Conservation (phyloP, 228 moss, liverwort and hornwort genomes). For the Sphagnum fallax region DNA sequence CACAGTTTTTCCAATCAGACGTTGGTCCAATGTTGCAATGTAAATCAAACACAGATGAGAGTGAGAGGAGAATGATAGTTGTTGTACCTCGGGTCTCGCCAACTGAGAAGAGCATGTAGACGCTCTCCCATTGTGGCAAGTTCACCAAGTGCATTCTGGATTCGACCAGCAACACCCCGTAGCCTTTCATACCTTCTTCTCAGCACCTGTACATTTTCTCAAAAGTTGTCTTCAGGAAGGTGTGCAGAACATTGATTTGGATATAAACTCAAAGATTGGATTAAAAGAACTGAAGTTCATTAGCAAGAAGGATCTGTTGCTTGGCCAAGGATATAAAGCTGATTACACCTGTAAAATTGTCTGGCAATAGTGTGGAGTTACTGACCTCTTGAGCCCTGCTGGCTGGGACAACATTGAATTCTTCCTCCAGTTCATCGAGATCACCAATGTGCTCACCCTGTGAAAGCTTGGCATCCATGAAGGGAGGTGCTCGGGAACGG, state of each 20-base stretch:
- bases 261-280: neutral
- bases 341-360: neutral
- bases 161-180: constrained; percentile 50
- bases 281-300: neutral
- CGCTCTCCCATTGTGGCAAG: constrained; percentile 55
- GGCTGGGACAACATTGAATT: constrained; percentile 84
- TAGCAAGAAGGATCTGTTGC: neutral
- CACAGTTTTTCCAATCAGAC: neutral
- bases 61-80: neutral
- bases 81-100: constrained; percentile 53
- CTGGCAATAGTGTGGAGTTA: neutral
- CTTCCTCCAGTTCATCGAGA: constrained; percentile 83
- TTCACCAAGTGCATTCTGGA: constrained; percentile 42
- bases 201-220: constrained; percentile 22
- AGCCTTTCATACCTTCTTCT: constrained; percentile 48
- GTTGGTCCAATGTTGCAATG: neutral
- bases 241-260: neutral
- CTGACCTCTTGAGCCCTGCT: constrained; percentile 60
- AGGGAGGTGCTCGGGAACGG: constrained; percentile 59
- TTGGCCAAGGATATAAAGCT: neutral
- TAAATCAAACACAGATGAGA: neutral
- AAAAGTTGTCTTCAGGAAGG: neutral
- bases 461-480: constrained; percentile 89
- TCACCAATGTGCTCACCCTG: constrained; percentile 84
- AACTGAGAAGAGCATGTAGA: constrained; percentile 48